Evolutionary conservation across 805 yeast genomes (phyloP).

Genomic region (Lipomyces spencermartinsiae): DNA sequence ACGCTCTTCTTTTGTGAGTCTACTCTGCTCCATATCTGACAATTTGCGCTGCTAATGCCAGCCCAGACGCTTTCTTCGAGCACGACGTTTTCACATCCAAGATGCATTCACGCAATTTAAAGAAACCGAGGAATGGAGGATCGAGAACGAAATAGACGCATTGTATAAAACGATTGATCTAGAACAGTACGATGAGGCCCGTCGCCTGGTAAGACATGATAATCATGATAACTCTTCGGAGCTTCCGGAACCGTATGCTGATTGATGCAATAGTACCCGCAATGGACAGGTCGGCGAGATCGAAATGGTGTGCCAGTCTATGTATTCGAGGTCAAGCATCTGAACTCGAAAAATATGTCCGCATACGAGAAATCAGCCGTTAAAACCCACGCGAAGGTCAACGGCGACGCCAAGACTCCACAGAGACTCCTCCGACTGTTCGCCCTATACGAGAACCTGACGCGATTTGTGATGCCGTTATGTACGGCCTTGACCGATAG

Average conservation of each 20-base stretch:
- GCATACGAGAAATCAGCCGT: slow-evolving; percentile 2
- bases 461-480: slow-evolving; percentile 5
- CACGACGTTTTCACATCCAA: slow-evolving; percentile 4
- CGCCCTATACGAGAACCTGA: slow-evolving; percentile 4
- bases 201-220: slow-evolving; percentile 2
- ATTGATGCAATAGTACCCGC: slow-evolving; percentile 1
- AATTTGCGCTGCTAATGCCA: background rate
- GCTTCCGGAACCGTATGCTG: background rate
- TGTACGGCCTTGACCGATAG: slow-evolving; percentile 2
- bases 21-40: background rate
- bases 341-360: slow-evolving; percentile 6
- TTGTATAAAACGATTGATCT: slow-evolving; percentile 1
- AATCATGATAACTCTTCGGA: background rate
- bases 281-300: slow-evolving; percentile 11
- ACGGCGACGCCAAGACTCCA: background rate
- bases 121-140: background rate
- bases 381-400: background rate
- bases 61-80: slow-evolving; percentile 5
- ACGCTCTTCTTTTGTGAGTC: slow-evolving; percentile 6
- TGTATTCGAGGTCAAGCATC: slow-evolving; percentile 7
- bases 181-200: slow-evolving; percentile 7
- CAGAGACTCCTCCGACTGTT: slow-evolving; percentile 5
- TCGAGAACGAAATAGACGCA: background rate
- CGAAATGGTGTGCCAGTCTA: slow-evolving; percentile 4
- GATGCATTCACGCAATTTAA: slow-evolving; percentile 2